These are phyloP conservation scores for Fomitopsis pinicola DNA, from an alignment of 1,284 basidiomycete genomes.

Conservation along the genomic window DNA sequence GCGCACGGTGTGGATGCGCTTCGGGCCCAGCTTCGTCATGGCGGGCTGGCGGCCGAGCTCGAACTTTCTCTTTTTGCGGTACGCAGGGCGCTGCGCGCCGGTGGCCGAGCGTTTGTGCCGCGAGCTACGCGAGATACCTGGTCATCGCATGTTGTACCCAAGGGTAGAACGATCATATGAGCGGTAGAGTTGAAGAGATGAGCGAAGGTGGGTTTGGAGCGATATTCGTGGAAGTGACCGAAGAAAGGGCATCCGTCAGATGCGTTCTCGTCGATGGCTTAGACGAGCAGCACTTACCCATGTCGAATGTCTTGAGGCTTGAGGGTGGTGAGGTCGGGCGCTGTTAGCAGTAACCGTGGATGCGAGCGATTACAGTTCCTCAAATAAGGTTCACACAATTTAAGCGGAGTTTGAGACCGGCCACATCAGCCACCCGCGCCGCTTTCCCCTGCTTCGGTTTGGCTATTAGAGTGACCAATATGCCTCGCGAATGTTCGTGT, in stretches of 20 bases:
- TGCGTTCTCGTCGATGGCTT: background rate
- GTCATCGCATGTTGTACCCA: background rate
- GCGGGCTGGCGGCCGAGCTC: conserved; percentile 96
- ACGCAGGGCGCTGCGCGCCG: conserved; percentile 91
- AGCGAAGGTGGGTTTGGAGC: background rate
- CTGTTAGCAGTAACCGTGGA: conserved; percentile 23
- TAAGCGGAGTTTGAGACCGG: background rate
- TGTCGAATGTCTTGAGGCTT: conserved; percentile 34
- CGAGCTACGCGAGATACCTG: conserved; percentile 92
- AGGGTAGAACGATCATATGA: background rate
- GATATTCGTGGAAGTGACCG: background rate
- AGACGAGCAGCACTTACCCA: conserved; percentile 30
- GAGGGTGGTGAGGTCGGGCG: conserved; percentile 24
- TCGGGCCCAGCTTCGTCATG: conserved; percentile 90
- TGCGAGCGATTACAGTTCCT: conserved; percentile 26
- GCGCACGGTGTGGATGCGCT: conserved; percentile 91
- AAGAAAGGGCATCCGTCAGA: conserved; percentile 3
- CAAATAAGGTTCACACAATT: conserved; percentile 23
- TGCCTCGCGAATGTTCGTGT: background rate
- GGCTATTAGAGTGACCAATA: too few relatives aligned
- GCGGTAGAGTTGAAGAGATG: background rate
- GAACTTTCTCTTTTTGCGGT: conserved; percentile 99
- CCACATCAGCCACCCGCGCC: conserved; percentile 3
- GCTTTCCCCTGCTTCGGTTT: background rate
- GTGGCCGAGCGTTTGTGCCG: conserved; percentile 93